Evolutionary conservation across 306 rosid genomes (phyloP), one percentile per base, ranked within the genome.

Genomic region (Citrullus colocynthis): DNA sequence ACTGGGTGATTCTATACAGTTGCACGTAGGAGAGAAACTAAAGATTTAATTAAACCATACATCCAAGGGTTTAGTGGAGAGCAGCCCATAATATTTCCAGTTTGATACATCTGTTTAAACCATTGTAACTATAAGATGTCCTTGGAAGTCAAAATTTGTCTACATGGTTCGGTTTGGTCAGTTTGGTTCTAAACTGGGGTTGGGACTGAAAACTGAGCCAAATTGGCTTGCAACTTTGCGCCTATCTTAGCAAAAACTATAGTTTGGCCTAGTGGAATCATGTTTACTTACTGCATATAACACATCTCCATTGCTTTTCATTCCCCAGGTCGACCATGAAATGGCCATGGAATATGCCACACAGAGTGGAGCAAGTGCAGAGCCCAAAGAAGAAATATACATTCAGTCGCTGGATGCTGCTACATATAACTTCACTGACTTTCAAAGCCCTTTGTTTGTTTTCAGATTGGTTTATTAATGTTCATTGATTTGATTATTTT

Each of bases 341-440:
- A 95, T 95, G 98, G 96, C 96, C 20, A 69, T 92, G 85, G 98
- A 95, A 80, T 95, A 89, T 81, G 98, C 98, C 16, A 87, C 98
- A 60, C 94, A 92, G 59, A 88, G 96, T 82, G 96, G 96, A 79
- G 98, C 90, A 77, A 95, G 92, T 78, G 98, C 91, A 80, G 97
- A 95, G 76, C 93, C 98, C 75, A 86, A 87, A 86, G 92, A 92
- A 85, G 64, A 85, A 30, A 78, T 90, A 78, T 92, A 81, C 48
- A 81, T 95, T 30, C 86, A 88, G 57, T 77, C 98, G 79, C 58
- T 90, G 78, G 93, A 95, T 81, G 83, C 85, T 81, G 83, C 85
- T 60, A 88, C 88, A 63, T 79, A 89, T 61, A 83, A 81, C 83
- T 87, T 59, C 65, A 82, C 91, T 17, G 93, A 92, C 80, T 79